phyloP scores from a whole-genome alignment of 495 filamentous ascomycete genomes.

The Aspergillus baeticus region DNA sequence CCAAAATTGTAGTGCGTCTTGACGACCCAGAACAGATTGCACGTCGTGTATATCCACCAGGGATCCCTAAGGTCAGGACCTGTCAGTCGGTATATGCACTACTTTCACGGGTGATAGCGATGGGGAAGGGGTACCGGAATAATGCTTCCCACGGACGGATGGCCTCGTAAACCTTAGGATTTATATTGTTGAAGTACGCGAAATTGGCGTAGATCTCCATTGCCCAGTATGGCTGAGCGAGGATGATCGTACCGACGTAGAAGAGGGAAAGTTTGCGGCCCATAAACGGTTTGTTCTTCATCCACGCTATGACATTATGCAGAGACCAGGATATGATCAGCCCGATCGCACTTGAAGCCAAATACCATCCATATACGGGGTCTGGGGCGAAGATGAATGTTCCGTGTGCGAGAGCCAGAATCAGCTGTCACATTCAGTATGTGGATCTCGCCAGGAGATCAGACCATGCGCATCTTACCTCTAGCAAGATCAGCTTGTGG shows the following conservation, averaged over 20 bases:
- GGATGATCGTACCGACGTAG: conserved; percentile 36
- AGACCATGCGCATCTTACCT: conserved; percentile 21
- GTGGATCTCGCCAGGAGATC: background rate
- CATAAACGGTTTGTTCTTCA: conserved; percentile 46
- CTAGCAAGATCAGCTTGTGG: conserved; percentile 33
- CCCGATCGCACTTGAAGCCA: conserved; percentile 39
- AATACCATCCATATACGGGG: conserved; percentile 44
- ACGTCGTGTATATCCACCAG: conserved; percentile 56
- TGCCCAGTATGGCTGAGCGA: conserved; percentile 43
- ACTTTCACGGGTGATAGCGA: background rate
- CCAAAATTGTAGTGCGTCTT: conserved; percentile 50
- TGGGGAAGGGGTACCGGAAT: conserved; percentile 30
- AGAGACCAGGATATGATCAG: conserved; percentile 42
- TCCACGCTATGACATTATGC: conserved; percentile 50
- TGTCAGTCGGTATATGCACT: background rate
- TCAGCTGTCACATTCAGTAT: conserved; percentile 15
- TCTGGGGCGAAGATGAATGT: conserved; percentile 41
- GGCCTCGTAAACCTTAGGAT: conserved; percentile 37
- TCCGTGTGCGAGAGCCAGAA: conserved; percentile 35
- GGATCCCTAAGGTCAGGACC: conserved; percentile 38
- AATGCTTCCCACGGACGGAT: conserved; percentile 51
- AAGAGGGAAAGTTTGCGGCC: conserved; percentile 25
- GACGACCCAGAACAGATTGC: conserved; percentile 49
- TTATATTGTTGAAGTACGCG: conserved; percentile 47
- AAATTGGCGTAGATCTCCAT: conserved; percentile 48